Conservation (phyloP, 768 basidiomycete genomes). For the Lactarius psammicola region DNA sequence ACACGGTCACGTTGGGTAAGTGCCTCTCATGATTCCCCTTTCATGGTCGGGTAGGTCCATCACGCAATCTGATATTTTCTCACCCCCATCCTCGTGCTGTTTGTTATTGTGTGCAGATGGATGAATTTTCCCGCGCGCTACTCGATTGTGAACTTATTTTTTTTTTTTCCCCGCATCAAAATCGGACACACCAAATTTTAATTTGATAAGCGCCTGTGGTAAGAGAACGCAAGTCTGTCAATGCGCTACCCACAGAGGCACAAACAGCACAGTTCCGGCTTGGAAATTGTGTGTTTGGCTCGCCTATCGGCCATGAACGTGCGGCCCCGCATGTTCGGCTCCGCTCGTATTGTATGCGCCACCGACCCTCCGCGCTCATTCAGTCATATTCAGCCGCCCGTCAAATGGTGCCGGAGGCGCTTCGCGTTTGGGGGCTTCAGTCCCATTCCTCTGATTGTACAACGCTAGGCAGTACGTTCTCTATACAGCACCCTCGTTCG, state of each 20-base stretch:
- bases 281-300: not conserved
- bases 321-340: constrained; percentile 4
- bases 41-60: not conserved
- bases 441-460: not conserved
- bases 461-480: not conserved
- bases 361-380: not conserved
- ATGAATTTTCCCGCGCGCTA: not conserved
- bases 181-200: not conserved
- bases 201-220: not conserved
- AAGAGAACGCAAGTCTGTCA: not conserved
- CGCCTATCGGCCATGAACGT: not conserved
- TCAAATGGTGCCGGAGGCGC: not conserved
- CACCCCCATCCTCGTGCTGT: not conserved
- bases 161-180: not conserved
- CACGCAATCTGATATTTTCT: not conserved
- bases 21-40: not conserved
- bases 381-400: constrained; percentile 1
- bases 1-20: not conserved
- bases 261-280: not conserved
- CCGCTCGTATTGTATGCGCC: constrained; percentile 1
- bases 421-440: not conserved
- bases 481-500: not conserved
- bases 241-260: not conserved
- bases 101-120: not conserved
- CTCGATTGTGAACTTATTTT: not conserved